phyloP scores from a whole-genome alignment of 257 asterid genomes.

The Solanum etuberosum region DNA sequence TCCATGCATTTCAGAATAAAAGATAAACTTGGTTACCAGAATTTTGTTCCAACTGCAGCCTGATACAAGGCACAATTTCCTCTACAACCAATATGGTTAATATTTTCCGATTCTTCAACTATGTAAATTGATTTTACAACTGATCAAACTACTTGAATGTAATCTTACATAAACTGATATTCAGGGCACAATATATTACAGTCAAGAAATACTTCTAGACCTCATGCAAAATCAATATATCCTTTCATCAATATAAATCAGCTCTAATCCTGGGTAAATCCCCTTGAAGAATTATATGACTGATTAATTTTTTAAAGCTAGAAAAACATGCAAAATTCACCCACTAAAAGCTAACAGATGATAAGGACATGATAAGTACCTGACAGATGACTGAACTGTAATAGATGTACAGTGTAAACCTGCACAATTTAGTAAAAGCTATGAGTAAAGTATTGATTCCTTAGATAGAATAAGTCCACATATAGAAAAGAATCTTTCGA shows the following conservation, averaged over 20 bases:
- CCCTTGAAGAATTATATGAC: neutral
- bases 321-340: neutral
- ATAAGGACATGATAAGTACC: slow-evolving; percentile 19
- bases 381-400: slow-evolving; percentile 42
- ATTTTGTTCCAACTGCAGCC: neutral
- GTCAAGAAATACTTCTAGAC: neutral
- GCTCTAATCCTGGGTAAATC: neutral
- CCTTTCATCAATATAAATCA: neutral
- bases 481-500: neutral
- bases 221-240: neutral
- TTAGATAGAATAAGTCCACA: neutral
- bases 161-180: neutral
- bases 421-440: slow-evolving; percentile 16
- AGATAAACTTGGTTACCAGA: neutral
- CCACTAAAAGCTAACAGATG: neutral
- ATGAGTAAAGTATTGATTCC: neutral
- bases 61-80: neutral
- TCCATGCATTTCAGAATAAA: neutral
- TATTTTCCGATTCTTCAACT: neutral
- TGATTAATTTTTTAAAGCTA: neutral
- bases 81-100: neutral
- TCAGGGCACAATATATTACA: neutral
- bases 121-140: neutral
- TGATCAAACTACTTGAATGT: neutral
- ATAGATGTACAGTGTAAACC: slow-evolving; percentile 42